Evolutionary conservation across 305 asterid genomes (phyloP).

Genomic region (Solanum chacoense): DNA sequence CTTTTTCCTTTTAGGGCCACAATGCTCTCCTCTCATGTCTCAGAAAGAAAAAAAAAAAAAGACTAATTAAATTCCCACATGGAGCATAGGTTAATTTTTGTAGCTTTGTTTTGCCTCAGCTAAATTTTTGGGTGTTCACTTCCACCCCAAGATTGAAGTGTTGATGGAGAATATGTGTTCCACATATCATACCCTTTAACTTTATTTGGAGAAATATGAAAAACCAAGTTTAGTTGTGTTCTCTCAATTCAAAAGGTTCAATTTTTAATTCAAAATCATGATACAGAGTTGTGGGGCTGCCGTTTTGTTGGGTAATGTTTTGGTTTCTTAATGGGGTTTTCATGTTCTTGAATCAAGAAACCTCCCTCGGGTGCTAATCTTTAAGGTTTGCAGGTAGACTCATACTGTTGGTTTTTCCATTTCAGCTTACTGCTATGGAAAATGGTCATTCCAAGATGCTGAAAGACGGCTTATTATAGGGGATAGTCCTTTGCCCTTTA

Average conservation of each 20-base stretch:
- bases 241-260: constrained; percentile 11
- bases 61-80: neutral
- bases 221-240: neutral
- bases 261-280: neutral
- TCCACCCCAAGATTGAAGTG: neutral
- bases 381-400: neutral
- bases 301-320: neutral
- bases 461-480: neutral
- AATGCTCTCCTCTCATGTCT: too few relatives aligned
- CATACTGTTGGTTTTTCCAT: neutral
- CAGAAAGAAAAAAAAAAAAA: neutral
- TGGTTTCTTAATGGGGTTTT: neutral
- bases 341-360: neutral
- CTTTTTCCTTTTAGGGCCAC: neutral
- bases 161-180: neutral
- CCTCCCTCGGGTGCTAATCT: neutral
- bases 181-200: neutral
- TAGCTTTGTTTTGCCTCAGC: neutral
- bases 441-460: neutral
- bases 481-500: neutral
- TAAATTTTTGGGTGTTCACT: neutral
- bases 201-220: neutral
- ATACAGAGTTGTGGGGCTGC: neutral
- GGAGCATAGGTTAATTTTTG: neutral
- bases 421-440: neutral